phyloP scores from a whole-genome alignment of 164 flowering plant species.

The Annona squamosa region DNA sequence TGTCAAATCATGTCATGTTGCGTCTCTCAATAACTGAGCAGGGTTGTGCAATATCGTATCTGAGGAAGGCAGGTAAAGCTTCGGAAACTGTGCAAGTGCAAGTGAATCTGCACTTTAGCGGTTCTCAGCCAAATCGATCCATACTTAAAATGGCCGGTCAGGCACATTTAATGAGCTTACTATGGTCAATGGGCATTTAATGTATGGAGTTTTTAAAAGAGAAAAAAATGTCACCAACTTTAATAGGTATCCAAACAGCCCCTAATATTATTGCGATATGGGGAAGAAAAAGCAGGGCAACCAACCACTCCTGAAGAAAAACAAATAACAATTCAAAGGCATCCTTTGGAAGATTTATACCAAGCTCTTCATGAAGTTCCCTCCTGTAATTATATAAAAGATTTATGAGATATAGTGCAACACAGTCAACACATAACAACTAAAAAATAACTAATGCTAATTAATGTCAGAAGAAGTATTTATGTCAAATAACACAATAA shows the following conservation, averaged over 20 bases:
- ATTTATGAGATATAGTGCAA: neutral
- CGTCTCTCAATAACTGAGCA: too few relatives aligned
- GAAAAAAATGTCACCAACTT: too few relatives aligned
- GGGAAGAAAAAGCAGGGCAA: slow-evolving; percentile 9
- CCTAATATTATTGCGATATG: neutral
- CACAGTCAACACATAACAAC: neutral
- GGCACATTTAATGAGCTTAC: too few relatives aligned
- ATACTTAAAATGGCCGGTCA: too few relatives aligned
- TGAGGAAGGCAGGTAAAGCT: too few relatives aligned
- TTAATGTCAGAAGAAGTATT: neutral
- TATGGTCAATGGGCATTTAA: too few relatives aligned
- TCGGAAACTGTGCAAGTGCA: too few relatives aligned
- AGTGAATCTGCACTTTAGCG: too few relatives aligned
- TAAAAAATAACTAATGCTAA: neutral
- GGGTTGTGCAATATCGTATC: too few relatives aligned
- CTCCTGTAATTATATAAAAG: slow-evolving; percentile 46
- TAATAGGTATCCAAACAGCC: neutral
- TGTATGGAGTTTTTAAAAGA: too few relatives aligned
- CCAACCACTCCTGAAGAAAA: slow-evolving; percentile 74
- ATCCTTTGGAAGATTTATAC: slow-evolving; percentile 72
- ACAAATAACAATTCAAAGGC: slow-evolving; percentile 77
- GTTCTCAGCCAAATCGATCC: too few relatives aligned
- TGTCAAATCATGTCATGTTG: too few relatives aligned
- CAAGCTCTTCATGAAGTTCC: slow-evolving; percentile 93
- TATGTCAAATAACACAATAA: neutral